A percentile compares a stretch with the other conserved stretches of the same genome.
Conservation (phyloP, 2,329 filamentous ascomycete genomes). For the Lecanicillium sp. region DNA sequence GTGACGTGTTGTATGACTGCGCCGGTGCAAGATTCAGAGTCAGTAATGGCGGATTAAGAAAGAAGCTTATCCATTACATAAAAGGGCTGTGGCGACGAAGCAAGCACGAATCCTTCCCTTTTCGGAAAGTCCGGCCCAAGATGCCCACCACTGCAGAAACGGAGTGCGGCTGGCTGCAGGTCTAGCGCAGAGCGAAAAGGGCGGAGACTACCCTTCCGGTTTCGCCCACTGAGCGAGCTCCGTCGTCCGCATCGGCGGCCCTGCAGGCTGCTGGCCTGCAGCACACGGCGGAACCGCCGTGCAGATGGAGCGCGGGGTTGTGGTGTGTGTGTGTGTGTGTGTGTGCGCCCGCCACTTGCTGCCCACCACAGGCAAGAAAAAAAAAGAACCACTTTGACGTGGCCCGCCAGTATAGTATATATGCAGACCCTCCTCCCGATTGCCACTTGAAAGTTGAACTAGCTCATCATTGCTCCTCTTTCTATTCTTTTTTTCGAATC, state of each 20-base stretch:
- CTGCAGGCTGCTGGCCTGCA: neutral
- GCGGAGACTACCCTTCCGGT: constrained; percentile 14
- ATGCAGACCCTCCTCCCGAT: neutral
- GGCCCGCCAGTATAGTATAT: constrained; percentile 2
- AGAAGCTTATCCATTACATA: neutral
- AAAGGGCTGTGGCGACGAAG: neutral
- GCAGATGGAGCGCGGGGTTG: constrained; percentile 1
- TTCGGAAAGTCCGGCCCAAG: constrained; percentile 12
- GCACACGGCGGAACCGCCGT: neutral
- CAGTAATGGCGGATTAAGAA: too few species aligned
- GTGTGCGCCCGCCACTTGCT: too few species aligned
- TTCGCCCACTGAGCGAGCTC: neutral
- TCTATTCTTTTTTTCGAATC: neutral
- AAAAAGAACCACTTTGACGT: neutral
- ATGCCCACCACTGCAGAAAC: constrained; percentile 1
- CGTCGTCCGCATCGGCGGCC: neutral
- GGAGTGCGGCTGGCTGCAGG: constrained; percentile 11
- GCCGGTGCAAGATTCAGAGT: too few species aligned
- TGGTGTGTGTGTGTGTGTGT: too few species aligned
- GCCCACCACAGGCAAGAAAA: constrained; percentile 6
- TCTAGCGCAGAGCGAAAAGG: constrained; percentile 1
- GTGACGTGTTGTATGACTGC: neutral
- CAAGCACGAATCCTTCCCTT: neutral
- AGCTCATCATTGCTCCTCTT: neutral
- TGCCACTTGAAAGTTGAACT: neutral